Evolutionary conservation across 495 filamentous ascomycete species (phyloP).

Genomic region (Talaromyces proteolyticus): DNA sequence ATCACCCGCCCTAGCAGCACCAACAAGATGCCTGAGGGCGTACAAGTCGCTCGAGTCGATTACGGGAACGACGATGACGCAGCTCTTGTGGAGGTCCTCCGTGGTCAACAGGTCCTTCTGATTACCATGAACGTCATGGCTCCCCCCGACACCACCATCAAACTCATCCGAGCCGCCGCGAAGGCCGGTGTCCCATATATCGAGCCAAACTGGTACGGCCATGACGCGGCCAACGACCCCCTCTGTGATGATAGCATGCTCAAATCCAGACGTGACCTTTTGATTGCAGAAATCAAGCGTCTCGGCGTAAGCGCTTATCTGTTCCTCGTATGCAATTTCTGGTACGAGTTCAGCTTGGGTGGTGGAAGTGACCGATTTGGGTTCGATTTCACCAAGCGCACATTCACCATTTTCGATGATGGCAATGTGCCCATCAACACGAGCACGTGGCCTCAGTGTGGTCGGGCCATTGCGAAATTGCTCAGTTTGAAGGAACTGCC

Average conservation of each 20-base stretch:
- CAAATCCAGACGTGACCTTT: too few species aligned
- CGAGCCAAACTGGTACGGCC: conserved; percentile 53
- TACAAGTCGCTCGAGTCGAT: conserved; percentile 33
- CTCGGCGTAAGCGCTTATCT: conserved; percentile 39
- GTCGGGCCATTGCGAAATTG: conserved; percentile 35
- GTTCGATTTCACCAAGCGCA: conserved; percentile 34
- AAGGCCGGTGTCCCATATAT: conserved; percentile 55
- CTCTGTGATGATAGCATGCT: conserved; percentile 25
- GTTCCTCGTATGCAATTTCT: conserved; percentile 41
- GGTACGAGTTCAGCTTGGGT: conserved; percentile 47
- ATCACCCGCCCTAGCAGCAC: conserved; percentile 39
- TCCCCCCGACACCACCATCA: conserved; percentile 31
- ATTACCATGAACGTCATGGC: conserved; percentile 45
- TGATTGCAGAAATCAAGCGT: conserved; percentile 28
- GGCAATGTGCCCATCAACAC: conserved; percentile 32
- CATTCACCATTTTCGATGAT: conserved; percentile 40
- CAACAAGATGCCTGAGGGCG: conserved; percentile 32
- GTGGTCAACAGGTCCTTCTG: conserved; percentile 50
- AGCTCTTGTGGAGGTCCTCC: conserved; percentile 38
- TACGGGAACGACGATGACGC: conserved; percentile 39
- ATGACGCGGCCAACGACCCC: conserved; percentile 28
- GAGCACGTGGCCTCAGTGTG: conserved; percentile 38
- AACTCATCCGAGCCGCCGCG: conserved; percentile 53
- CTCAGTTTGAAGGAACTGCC: conserved; percentile 36
- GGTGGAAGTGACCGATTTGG: conserved; percentile 22